These are phyloP conservation scores for Sugiyamaella novakii DNA, from an alignment of 1,139 yeast genomes.

Conservation along the genomic window DNA sequence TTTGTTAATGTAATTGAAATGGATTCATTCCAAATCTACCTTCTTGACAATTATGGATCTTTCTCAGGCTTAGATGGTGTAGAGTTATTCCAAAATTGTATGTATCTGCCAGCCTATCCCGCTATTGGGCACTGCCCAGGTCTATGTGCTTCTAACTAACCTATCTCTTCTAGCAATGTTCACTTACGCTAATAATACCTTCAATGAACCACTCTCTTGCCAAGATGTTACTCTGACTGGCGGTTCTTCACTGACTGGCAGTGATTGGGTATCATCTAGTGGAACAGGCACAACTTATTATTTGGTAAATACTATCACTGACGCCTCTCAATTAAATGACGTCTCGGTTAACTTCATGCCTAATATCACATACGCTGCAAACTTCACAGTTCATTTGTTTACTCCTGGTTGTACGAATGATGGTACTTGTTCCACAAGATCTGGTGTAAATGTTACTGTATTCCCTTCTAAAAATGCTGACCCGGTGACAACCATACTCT, in stretches of 20 bases:
- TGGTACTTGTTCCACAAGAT: conserved; percentile 67
- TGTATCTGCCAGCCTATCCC: conserved; percentile 3
- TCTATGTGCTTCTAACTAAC: too few relatives aligned
- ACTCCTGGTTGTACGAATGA: conserved; percentile 88
- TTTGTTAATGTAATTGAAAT: conserved; percentile 73
- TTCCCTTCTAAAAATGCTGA: conserved; percentile 49
- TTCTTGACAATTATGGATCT: conserved; percentile 69
- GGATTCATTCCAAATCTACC: conserved; percentile 62
- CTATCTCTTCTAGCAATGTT: conserved; percentile 41
- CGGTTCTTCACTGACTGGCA: conserved; percentile 30
- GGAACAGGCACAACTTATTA: conserved; percentile 35
- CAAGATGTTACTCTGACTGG: conserved; percentile 28
- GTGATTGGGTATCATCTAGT: conserved; percentile 35
- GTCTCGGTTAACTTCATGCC: conserved; percentile 66
- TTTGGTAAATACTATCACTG: conserved; percentile 43
- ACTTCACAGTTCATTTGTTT: conserved; percentile 67
- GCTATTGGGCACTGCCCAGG: conserved; percentile 3
- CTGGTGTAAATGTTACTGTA: conserved; percentile 76
- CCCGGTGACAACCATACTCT: conserved; percentile 51
- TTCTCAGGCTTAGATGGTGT: conserved; percentile 72
- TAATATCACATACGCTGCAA: conserved; percentile 66
- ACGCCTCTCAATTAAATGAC: conserved; percentile 39
- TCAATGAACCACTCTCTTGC: conserved; percentile 61
- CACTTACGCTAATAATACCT: conserved; percentile 73
- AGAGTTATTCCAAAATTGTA: conserved; percentile 65